These are phyloP conservation scores for Nannizzia gypsea DNA, from an alignment of 2,329 filamentous ascomycete genomes.

Conservation along the genomic window DNA sequence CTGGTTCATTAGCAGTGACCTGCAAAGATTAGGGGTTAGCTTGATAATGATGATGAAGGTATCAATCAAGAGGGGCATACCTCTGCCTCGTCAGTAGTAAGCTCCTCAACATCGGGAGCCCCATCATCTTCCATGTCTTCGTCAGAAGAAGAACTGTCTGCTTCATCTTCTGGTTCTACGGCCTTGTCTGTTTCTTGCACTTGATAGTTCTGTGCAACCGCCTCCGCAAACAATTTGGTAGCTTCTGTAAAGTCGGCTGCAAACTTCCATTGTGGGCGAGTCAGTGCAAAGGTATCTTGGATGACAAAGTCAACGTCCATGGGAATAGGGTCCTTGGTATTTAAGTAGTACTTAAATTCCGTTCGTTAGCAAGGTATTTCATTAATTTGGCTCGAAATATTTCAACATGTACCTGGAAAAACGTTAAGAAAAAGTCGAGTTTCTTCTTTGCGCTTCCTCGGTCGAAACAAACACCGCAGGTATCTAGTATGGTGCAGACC, in stretches of 20 bases:
- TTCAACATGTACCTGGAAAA: constrained; percentile 60
- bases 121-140: constrained; percentile 58
- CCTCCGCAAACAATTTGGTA: constrained; percentile 67
- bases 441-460: constrained; percentile 91
- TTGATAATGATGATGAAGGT: not conserved
- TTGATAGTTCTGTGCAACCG: constrained; percentile 84
- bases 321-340: constrained; percentile 75
- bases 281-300: constrained; percentile 76
- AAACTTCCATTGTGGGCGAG: constrained; percentile 87
- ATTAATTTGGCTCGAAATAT: not conserved
- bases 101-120: constrained; percentile 45
- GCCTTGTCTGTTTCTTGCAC: constrained; percentile 57
- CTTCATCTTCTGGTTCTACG: constrained; percentile 59
- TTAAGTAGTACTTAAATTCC: constrained; percentile 66
- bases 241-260: constrained; percentile 72
- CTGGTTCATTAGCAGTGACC: constrained; percentile 10
- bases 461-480: constrained; percentile 92
- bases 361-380: constrained; percentile 1
- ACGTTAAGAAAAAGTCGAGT: constrained; percentile 90
- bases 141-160: constrained; percentile 60
- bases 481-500: constrained; percentile 80
- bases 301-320: constrained; percentile 98
- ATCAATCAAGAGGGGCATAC: constrained; percentile 16
- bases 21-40: not conserved
- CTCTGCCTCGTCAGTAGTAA: constrained; percentile 40